Evolutionary conservation across 805 yeast species (phyloP).

Genomic region (Zygotorulaspora sp.): DNA sequence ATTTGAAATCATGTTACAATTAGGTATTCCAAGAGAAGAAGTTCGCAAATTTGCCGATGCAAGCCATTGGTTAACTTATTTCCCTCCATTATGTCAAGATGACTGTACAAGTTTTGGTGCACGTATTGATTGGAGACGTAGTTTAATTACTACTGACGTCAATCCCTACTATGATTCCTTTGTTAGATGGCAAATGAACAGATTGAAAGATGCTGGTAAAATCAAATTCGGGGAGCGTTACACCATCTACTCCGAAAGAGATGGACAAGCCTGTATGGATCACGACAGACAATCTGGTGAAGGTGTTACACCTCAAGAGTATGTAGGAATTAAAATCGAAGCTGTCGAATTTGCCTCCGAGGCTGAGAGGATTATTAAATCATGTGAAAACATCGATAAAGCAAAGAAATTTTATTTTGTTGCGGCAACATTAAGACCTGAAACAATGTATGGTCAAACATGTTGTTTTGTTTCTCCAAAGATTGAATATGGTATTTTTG

Average conservation of each 20-base stretch:
- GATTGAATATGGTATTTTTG: constrained; percentile 85
- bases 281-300: constrained; percentile 97
- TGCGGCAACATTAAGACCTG: constrained; percentile 97
- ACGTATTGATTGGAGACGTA: constrained; percentile 97
- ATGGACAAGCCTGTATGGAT: constrained; percentile 99
- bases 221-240: constrained; percentile 97
- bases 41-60: constrained; percentile 87
- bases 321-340: constrained; percentile 85
- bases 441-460: constrained; percentile 98
- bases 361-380: constrained; percentile 37
- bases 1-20: constrained; percentile 92
- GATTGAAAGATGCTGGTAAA: constrained; percentile 77
- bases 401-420: constrained; percentile 72
- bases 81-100: constrained; percentile 83
- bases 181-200: constrained; percentile 93
- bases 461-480: constrained; percentile 97
- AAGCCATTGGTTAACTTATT: constrained; percentile 81
- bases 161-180: constrained; percentile 94
- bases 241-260: constrained; percentile 95
- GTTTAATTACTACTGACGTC: constrained; percentile 89
- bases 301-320: constrained; percentile 95
- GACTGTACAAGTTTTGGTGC: constrained; percentile 84
- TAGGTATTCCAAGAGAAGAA: constrained; percentile 81
- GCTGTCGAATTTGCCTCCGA: constrained; percentile 53
- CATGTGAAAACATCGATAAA: constrained; percentile 35